Conservation (phyloP, 768 basidiomycete genomes). For the Mycena belliarum region DNA sequence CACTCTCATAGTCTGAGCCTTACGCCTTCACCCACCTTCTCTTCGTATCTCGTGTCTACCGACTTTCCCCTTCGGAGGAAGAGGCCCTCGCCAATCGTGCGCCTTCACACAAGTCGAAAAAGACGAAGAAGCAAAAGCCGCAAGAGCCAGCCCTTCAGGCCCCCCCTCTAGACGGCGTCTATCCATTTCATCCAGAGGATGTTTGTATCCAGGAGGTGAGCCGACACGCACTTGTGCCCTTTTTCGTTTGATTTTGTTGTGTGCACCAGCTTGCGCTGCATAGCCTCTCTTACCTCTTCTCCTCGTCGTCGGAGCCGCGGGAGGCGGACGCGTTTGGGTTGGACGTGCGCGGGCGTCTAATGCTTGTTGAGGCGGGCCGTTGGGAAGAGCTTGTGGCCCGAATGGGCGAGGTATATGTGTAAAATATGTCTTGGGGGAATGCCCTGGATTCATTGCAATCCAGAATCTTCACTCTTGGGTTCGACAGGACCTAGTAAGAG, state of each 20-base stretch:
- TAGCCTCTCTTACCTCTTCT: conserved; percentile 53
- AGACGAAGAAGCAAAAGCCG: conserved; percentile 29
- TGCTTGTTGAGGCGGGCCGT: conserved; percentile 53
- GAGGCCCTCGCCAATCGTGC: conserved; percentile 48
- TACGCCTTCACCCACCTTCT: conserved; percentile 75
- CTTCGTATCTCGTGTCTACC: conserved; percentile 79
- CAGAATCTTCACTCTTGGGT: too few species aligned
- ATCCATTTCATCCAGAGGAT: conserved; percentile 88
- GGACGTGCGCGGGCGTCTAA: conserved; percentile 66
- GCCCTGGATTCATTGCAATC: too few species aligned
- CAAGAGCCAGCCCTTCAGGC: conserved; percentile 22
- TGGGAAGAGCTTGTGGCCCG: conserved; percentile 42
- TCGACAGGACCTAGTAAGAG: too few species aligned
- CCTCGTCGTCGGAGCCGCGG: conserved; percentile 50
- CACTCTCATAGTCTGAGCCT: conserved; percentile 48
- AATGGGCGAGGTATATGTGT: conserved; percentile 38
- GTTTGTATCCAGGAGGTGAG: conserved; percentile 67
- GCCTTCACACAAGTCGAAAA: conserved; percentile 33
- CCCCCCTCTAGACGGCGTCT: conserved; percentile 51
- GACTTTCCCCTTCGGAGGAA: conserved; percentile 71
- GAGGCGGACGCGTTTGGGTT: conserved; percentile 71
- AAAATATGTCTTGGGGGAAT: background rate
- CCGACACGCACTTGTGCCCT: background rate
- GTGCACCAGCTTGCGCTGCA: conserved; percentile 48
- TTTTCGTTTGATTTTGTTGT: background rate